phyloP scores from a whole-genome alignment of 2,329 filamentous ascomycete genomes.

The Nannizzia gypsea region DNA sequence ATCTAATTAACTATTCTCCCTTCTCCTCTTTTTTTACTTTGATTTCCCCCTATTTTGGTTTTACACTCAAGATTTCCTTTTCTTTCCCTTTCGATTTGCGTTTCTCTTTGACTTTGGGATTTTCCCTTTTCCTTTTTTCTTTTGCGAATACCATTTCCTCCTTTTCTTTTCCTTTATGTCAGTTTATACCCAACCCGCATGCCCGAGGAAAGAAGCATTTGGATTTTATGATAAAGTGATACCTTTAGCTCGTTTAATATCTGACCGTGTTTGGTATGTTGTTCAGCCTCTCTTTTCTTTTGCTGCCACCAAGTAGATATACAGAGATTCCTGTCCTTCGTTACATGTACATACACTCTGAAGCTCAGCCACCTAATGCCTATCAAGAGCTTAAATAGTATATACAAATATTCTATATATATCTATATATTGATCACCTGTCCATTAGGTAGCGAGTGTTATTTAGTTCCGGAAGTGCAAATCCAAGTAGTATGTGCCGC shows the following conservation, averaged over 20 bases:
- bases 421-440: background rate
- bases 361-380: background rate
- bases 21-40: background rate
- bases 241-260: slow-evolving; percentile 2
- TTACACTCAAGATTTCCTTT: slow-evolving; percentile 2
- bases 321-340: background rate
- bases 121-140: background rate
- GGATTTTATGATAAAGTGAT: slow-evolving; percentile 3
- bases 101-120: background rate
- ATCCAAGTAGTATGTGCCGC: background rate
- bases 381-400: background rate
- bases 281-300: background rate
- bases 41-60: background rate
- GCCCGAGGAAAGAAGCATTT: slow-evolving; percentile 1
- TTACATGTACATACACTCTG: background rate
- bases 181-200: slow-evolving; percentile 1
- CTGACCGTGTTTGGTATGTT: background rate
- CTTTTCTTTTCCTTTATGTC: slow-evolving; percentile 1
- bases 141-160: background rate
- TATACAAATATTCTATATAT: background rate
- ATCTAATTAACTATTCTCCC: background rate
- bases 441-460: background rate
- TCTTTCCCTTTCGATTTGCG: background rate
- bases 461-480: background rate
- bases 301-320: background rate